A percentile compares a stretch with the other conserved stretches of the same genome.
Conservation (phyloP, 179 eudicot genomes). For the Beta corolliflora region DNA sequence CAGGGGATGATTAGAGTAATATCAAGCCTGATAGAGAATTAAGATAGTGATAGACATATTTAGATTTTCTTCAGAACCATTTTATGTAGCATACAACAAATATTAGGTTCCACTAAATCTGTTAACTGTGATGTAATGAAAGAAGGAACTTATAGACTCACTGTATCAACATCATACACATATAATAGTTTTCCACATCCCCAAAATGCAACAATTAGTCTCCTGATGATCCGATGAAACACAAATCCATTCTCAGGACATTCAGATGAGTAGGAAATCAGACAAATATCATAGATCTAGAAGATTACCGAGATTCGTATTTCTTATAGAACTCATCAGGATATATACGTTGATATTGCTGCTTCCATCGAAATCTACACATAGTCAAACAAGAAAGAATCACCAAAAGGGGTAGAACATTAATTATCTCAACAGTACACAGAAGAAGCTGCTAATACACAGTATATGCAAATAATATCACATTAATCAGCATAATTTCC, state of each 20-base stretch:
- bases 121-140: background rate
- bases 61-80: background rate
- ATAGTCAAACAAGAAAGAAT: conserved; percentile 10
- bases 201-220: background rate
- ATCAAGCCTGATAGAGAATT: no score
- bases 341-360: conserved; percentile 62
- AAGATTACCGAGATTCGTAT: conserved; percentile 60
- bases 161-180: background rate
- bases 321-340: conserved; percentile 74
- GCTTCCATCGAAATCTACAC: conserved; percentile 73
- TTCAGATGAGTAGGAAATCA: background rate
- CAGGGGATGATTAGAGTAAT: background rate
- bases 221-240: no score
- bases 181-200: background rate
- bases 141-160: background rate
- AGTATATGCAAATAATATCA: background rate
- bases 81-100: background rate
- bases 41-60: background rate
- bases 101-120: background rate
- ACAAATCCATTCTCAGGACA: no score
- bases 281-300: background rate
- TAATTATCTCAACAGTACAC: background rate
- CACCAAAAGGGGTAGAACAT: background rate
- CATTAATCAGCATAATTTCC: background rate
- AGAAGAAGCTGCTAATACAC: background rate